Evolutionary conservation across 345 rosid genomes (phyloP), one percentile per base, ranked within the genome.

Genomic region (Lepidium africanum): DNA sequence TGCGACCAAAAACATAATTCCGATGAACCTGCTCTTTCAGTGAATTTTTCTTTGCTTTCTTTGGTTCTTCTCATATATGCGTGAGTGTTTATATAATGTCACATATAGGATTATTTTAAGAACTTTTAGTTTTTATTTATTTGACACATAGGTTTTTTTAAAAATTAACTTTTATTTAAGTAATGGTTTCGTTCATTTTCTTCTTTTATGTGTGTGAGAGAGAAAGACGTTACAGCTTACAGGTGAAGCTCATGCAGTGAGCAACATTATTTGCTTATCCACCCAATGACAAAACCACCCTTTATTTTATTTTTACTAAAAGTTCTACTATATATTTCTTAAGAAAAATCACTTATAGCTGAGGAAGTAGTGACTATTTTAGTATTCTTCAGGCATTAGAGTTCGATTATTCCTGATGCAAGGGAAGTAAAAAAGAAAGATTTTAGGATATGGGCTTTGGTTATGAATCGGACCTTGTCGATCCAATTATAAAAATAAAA

Each of bases 181-280:
- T 48, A 5, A 35, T 5, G 33, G 7, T 66, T 45, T 65, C 59
- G 72, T 73, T 47, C 10, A 60, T 59, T 66, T 51, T 49, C 47
- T 53, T 41, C 52, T 54, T 63, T 42, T 59, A 39, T 66, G 63
- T 59, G 38, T 49, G 66, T 60, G 60, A 47, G 74, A 68, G 74
- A 75, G 74, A 75, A 62, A 75, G 74, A 62, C 78, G 74, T 75
- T 68, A 62, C 74, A 10, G 7, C 67, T 67, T 51, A 73, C 77
- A 74, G 65, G 78, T 75, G 70, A 75, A 62, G 78, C 57, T 68
- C 78, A 75, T 75, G 78, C 78, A 74, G 58, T 53, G 73, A 74
- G 19, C 14, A 67, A 12, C 58, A 52, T 38, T 11, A 38, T 36
- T 67, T 52, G 13, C 69, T 46, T 33, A 50, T 66, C 33, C 63